Evolutionary conservation across 306 rosid genomes (phyloP), one percentile per base, ranked within the genome.

Genomic region (Sindora glabra): DNA sequence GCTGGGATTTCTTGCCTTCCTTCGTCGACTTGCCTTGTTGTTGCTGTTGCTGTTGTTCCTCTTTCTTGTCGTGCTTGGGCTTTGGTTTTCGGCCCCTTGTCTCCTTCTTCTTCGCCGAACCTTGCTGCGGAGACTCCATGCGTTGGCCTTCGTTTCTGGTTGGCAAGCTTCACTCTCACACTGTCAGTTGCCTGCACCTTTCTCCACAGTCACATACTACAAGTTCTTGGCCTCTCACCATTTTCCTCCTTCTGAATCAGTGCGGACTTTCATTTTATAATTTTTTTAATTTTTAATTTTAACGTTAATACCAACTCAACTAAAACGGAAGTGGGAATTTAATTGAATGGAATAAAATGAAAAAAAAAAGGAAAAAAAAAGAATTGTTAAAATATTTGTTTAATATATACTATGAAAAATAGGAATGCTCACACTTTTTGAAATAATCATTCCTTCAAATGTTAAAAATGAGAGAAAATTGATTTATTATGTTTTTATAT

Each of bases 31-130:
- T 77, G 1, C 74, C n/a, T 10, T 22, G 15, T 10, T 22, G 15
- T 5, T 56, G 65, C 5, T 41, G 64, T 3, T 57, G 79, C 2
- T 62, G 84, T 45, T 79, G 87, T 16, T 79, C 85, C 44, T 84
- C 90, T 32, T 80, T 75, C 79, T 84, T 81, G 26, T 84, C 91
- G 12, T 81, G 85, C 81, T 85, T 85, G 21, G 88, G 76, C 75
- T 85, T 85, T 8, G 92, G 88, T 61, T 85, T 85, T 1, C 92
- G 83, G 38, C 92, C 92, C 8, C 92, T 72, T 0, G 92, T 85
- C 64, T 81, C 92, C 85, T 85, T 85, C 86, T 81, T 85, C 83
- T 81, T 81, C 65, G 48, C 76, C 15, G 49, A 46, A 10, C 57
- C 68, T 19, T 53, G 81, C 64, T 63, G 81, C 70, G 62, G 78